Evolutionary conservation across 805 yeast species (phyloP).

Genomic region (Wickerhamia fluorescens): DNA sequence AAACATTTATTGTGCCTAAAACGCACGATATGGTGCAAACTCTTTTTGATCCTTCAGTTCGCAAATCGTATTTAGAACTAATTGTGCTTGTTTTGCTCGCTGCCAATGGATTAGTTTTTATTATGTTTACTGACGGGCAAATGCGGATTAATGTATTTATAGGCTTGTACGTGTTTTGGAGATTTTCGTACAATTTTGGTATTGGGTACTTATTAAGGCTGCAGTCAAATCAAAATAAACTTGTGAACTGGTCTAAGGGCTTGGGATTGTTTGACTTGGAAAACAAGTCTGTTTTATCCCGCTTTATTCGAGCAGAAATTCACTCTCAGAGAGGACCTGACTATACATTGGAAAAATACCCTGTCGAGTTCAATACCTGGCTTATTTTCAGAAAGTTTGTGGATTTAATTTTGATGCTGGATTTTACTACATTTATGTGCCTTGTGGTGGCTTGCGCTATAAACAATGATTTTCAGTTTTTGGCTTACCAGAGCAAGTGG

Average conservation of each 20-base stretch:
- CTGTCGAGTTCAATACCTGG: constrained; percentile 81
- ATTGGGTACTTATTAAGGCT: constrained; percentile 61
- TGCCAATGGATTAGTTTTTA: constrained; percentile 27
- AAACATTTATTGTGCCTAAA: constrained; percentile 44
- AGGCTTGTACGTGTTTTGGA: constrained; percentile 62
- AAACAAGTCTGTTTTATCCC: constrained; percentile 26
- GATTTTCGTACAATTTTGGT: constrained; percentile 71
- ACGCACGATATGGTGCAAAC: constrained; percentile 84
- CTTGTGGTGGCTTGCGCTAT: constrained; percentile 48
- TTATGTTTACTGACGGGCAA: constrained; percentile 12
- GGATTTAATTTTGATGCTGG: constrained; percentile 78
- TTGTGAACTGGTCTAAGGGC: constrained; percentile 47
- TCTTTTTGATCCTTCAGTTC: constrained; percentile 66
- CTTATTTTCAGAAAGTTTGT: constrained; percentile 70
- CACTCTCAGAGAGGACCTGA: constrained; percentile 32
- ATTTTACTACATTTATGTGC: constrained; percentile 67
- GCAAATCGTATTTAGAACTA: constrained; percentile 62
- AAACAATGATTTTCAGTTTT: constrained; percentile 27
- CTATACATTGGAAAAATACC: constrained; percentile 30
- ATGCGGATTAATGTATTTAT: constrained; percentile 36
- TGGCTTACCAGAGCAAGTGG: constrained; percentile 33
- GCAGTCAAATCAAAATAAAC: constrained; percentile 53
- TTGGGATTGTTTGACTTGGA: constrained; percentile 35
- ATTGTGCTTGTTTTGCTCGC: constrained; percentile 40
- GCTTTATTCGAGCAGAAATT: constrained; percentile 29